Base-by-base conservation (phyloP, 1,139 yeast species). In the Arxiozyma slooffiae region DNA sequence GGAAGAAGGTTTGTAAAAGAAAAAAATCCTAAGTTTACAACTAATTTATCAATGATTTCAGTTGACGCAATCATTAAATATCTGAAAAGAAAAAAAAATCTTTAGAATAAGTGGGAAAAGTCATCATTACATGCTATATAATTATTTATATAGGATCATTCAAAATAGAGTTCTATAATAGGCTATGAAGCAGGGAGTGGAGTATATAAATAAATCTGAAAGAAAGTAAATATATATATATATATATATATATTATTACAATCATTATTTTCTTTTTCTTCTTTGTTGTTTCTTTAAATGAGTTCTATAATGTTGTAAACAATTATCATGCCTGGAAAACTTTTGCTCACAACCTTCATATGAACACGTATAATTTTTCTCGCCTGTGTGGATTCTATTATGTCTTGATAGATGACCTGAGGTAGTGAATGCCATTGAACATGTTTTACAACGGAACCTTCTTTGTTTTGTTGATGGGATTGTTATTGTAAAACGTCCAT, bases 341-440 rank as follows among this genome's bases (percentile, higher is more conserved):
- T 89, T 71, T 24, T 95, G 94, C 16, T 75, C 80, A 68, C 97
- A 89, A 14, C 84, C 82, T 22, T 85, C 85, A 71, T 78, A 80
- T 0, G 95, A 95, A 67, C 97, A 89, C 18, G 74, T 71, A 66
- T 87, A 95, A 60, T 85, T 87, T 61, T 90, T 78, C 60, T 88
- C 96, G 21, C 97, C 97, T 1, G 96, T 88, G 66, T 89, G 97
- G 46, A 88, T 88, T 51, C 96, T 73, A 62, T 84, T 80, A 67
- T 88, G 96, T 59, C 96, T 76, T n/a, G 95, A 90, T 55, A 89
- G 74, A 67, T 89, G 97, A 23, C 96, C 97, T 5, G 95, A 85
- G 0, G 97, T 89, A 2, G 96, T 88, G 66, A 61, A 62, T 8
- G 60, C 63, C 51, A 57, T 61, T 37, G 59, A 52, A 48, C 69